phyloP scores from a whole-genome alignment of 129 eudicot genomes.

The Centrapalus pauciflorus region DNA sequence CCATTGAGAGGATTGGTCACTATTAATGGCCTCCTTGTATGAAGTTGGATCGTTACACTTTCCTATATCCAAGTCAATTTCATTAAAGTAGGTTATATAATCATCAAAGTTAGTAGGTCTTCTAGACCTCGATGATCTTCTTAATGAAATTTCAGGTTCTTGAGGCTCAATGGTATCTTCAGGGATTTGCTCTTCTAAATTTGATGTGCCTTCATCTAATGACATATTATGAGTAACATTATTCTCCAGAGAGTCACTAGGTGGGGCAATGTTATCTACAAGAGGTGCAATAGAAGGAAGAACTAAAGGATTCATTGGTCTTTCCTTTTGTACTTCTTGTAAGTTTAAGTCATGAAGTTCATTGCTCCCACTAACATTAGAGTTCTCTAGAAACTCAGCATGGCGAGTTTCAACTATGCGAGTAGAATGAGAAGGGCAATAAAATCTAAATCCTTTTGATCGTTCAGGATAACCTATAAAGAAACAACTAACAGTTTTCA shows the following conservation, averaged over 20 bases:
- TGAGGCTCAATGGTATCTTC: neutral
- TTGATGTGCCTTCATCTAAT: neutral
- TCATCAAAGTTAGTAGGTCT: neutral
- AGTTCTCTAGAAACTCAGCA: neutral
- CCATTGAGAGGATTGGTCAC: neutral
- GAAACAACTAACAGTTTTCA: too few relatives aligned
- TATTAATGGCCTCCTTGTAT: neutral
- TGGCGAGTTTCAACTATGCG: neutral
- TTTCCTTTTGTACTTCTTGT: neutral
- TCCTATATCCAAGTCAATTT: neutral
- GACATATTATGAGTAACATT: neutral
- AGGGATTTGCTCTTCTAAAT: neutral
- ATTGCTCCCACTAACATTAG: neutral
- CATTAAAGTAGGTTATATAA: neutral
- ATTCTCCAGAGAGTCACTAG: neutral
- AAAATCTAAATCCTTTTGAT: constrained; percentile 14
- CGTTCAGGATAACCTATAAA: constrained; percentile 7
- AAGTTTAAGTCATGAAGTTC: neutral
- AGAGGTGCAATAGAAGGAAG: neutral
- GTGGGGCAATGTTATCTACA: neutral
- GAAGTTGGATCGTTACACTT: neutral
- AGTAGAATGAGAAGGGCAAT: constrained; percentile 8
- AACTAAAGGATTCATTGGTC: neutral
- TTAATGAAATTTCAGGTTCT: neutral
- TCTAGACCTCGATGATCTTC: neutral